Conservation (phyloP, 306 rosid genomes). For the Amphicarpaea edgeworthii region DNA sequence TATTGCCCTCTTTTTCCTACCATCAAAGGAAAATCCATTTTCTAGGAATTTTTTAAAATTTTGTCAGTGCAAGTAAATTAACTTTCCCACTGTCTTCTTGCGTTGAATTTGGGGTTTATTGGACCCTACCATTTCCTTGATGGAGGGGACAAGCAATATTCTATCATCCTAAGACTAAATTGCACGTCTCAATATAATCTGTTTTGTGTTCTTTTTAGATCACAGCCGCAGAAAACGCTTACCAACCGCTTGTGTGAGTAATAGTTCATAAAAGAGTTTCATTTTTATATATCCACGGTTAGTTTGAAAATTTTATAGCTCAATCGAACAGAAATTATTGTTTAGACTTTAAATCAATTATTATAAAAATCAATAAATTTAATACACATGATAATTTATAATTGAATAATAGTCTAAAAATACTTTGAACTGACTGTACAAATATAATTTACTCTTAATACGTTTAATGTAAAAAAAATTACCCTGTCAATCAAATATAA, state of each 20-base stretch:
- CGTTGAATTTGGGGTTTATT: slow-evolving; percentile 42
- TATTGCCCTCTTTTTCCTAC: slow-evolving; percentile 30
- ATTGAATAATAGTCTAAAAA: no score
- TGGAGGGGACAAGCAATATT: slow-evolving; percentile 51
- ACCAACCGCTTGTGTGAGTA: slow-evolving; percentile 22
- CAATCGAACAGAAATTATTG: neutral
- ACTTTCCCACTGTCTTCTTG: slow-evolving; percentile 44
- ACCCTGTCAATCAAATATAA: no score
- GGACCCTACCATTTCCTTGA: slow-evolving; percentile 62
- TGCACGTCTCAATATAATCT: slow-evolving; percentile 37
- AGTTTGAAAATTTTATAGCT: neutral
- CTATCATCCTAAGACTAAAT: slow-evolving; percentile 18
- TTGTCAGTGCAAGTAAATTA: slow-evolving; percentile 33
- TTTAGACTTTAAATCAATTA: neutral
- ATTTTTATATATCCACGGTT: neutral
- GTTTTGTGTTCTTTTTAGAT: slow-evolving; percentile 31
- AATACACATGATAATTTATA: no score
- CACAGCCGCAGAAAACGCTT: slow-evolving; percentile 36
- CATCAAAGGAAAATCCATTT: slow-evolving; percentile 39
- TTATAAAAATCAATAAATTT: neutral
- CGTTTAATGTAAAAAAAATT: no score
- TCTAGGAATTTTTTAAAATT: neutral
- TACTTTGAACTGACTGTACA: no score
- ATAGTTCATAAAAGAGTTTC: slow-evolving; percentile 1
- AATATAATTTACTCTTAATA: no score